These are phyloP conservation scores for Scheffersomyces insectosa DNA, from an alignment of 1,139 yeast species.

Conservation along the genomic window DNA sequence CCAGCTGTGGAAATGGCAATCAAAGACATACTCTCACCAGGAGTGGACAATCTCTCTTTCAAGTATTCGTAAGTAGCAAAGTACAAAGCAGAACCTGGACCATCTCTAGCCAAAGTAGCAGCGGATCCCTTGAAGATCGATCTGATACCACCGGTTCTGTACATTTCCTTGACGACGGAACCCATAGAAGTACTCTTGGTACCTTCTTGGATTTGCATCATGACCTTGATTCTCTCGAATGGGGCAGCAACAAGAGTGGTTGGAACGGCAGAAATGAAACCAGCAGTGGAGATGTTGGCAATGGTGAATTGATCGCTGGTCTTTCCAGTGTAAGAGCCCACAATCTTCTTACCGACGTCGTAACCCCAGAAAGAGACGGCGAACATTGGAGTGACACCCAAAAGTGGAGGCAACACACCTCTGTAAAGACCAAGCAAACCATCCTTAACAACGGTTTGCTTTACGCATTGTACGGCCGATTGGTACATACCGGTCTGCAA, in stretches of 20 bases:
- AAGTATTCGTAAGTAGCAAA: constrained; percentile 91
- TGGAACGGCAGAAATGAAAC: constrained; percentile 93
- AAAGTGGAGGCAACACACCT: constrained; percentile 85
- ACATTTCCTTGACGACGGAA: constrained; percentile 67
- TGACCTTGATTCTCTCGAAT: constrained; percentile 92
- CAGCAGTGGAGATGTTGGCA: constrained; percentile 83
- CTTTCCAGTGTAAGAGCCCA: constrained; percentile 45
- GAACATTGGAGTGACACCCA: constrained; percentile 98
- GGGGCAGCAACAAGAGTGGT: constrained; percentile 96
- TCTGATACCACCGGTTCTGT: constrained; percentile 76
- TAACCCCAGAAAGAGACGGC: constrained; percentile 99
- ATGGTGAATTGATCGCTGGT: constrained; percentile 52
- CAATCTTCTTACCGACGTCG: constrained; percentile 84
- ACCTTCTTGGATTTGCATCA: constrained; percentile 76
- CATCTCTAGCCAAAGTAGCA: constrained; percentile 94
- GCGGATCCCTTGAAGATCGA: constrained; percentile 89
- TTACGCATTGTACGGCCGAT: constrained; percentile 66
- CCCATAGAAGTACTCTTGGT: constrained; percentile 49
- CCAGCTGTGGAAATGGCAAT: constrained; percentile 85
- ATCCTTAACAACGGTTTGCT: constrained; percentile 65
- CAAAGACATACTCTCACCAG: constrained; percentile 62
- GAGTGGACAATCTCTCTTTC: constrained; percentile 60
- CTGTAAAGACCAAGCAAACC: constrained; percentile 81
- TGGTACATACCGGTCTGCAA: constrained; percentile 74
- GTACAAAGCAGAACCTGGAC: constrained; percentile 97